phyloP scores from a whole-genome alignment of 345 rosid species.

The Cardamine occulta region DNA sequence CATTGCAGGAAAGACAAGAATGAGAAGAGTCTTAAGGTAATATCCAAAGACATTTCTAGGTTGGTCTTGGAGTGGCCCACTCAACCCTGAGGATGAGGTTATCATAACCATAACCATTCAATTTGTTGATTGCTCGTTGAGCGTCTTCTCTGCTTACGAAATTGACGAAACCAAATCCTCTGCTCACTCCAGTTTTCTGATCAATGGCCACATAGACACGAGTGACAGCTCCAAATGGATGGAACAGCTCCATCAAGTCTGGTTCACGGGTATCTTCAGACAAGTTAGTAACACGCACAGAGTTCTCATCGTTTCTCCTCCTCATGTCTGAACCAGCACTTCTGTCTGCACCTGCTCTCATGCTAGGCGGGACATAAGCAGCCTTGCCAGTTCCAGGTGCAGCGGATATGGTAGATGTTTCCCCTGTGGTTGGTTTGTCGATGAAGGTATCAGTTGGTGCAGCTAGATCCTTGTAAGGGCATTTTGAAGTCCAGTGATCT shows the following conservation, averaged over 20 bases:
- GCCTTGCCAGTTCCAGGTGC: slow-evolving; percentile 55
- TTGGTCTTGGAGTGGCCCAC: slow-evolving; percentile 90
- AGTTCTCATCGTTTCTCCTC: slow-evolving; percentile 90
- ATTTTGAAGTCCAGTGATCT: slow-evolving; percentile 91
- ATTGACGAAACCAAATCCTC: slow-evolving; percentile 94
- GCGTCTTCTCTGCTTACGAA: slow-evolving; percentile 88
- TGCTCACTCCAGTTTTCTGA: slow-evolving; percentile 82
- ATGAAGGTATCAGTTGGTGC: slow-evolving; percentile 52
- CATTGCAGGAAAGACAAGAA: slow-evolving; percentile 12
- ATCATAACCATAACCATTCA: slow-evolving; percentile 92
- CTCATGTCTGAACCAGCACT: slow-evolving; percentile 78
- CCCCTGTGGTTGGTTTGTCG: slow-evolving; percentile 68
- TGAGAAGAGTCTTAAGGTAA: slow-evolving; percentile 22
- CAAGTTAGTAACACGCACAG: slow-evolving; percentile 80
- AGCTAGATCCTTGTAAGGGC: slow-evolving; percentile 92
- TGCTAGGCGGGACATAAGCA: slow-evolving; percentile 78
- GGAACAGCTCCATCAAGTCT: slow-evolving; percentile 82
- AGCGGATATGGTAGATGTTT: slow-evolving; percentile 48
- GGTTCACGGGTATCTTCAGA: slow-evolving; percentile 91
- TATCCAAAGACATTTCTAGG: slow-evolving; percentile 42
- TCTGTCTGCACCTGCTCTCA: slow-evolving; percentile 78
- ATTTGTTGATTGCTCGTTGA: slow-evolving; percentile 81
- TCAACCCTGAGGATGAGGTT: slow-evolving; percentile 90
- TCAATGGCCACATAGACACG: slow-evolving; percentile 87
- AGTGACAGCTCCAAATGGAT: slow-evolving; percentile 78